Evolutionary conservation across 495 filamentous ascomycete species (phyloP).

Genomic region (Xylaria bambusicola): DNA sequence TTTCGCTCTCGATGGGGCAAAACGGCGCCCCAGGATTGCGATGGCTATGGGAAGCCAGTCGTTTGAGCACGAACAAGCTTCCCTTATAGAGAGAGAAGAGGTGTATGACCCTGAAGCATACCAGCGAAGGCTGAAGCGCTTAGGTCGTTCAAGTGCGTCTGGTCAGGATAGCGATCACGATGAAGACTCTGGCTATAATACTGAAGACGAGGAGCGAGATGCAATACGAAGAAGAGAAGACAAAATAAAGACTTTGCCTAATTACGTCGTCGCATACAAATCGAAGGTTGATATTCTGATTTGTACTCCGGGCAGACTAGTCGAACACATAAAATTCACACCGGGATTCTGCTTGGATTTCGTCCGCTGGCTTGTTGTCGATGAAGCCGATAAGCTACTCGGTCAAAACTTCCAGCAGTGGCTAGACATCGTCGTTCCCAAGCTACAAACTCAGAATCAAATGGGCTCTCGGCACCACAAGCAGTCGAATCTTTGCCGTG

Average conservation of each 20-base stretch:
- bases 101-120: constrained; percentile 42
- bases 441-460: constrained; percentile 53
- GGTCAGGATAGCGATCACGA: constrained; percentile 19
- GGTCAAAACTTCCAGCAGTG: constrained; percentile 93
- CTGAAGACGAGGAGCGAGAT: constrained; percentile 32
- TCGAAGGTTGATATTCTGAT: constrained; percentile 87
- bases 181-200: constrained; percentile 28
- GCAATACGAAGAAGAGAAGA: constrained; percentile 31
- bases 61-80: constrained; percentile 72
- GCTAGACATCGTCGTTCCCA: constrained; percentile 71
- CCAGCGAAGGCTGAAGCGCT: constrained; percentile 26
- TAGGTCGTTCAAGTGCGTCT: not conserved
- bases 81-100: constrained; percentile 63
- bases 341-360: constrained; percentile 73
- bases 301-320: constrained; percentile 87
- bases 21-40: constrained; percentile 66
- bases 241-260: constrained; percentile 46
- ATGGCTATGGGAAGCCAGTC: constrained; percentile 78
- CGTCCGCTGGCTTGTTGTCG: constrained; percentile 84
- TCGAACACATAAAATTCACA: constrained; percentile 86
- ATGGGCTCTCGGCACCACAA: constrained; percentile 49
- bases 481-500: constrained; percentile 48
- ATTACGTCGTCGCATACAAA: constrained; percentile 61
- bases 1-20: constrained; percentile 51
- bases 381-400: constrained; percentile 91